Percentiles rank a stretch among this genome's conserved stretches.
Conservation (phyloP, 2,329 filamentous ascomycete genomes). For the Eutypa lata region DNA sequence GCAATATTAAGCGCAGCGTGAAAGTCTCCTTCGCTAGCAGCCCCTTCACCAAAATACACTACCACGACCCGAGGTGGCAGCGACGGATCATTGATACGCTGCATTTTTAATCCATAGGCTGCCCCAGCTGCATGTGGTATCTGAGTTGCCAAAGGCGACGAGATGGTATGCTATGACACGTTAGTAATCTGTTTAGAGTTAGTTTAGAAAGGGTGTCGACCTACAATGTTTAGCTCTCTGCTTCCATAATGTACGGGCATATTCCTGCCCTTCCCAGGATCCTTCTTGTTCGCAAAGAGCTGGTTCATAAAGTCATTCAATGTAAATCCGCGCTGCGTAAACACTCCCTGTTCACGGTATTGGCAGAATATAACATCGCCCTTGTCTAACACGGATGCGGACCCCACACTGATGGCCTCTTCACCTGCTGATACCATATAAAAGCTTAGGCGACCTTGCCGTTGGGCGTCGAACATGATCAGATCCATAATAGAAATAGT, state of each 20-base stretch:
- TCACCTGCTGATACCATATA: conserved; percentile 97
- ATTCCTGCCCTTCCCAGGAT: conserved; percentile 78
- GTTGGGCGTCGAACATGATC: conserved; percentile 96
- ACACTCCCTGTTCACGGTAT: conserved; percentile 90
- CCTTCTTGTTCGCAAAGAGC: conserved; percentile 82
- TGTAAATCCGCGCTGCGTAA: conserved; percentile 83
- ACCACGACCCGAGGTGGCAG: conserved; percentile 66
- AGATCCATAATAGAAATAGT: conserved; percentile 83
- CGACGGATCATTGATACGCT: conserved; percentile 69
- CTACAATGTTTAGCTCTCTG: conserved; percentile 75
- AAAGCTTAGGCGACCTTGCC: conserved; percentile 90
- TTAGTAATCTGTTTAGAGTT: conserved; percentile 10
- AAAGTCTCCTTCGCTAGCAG: conserved; percentile 88
- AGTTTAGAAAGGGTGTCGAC: conserved; percentile 25
- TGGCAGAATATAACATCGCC: conserved; percentile 91
- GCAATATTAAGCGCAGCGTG: conserved; percentile 89
- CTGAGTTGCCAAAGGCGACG: conserved; percentile 82
- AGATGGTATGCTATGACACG: conserved; percentile 70
- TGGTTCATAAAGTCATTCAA: conserved; percentile 93
- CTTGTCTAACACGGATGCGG: conserved; percentile 76
- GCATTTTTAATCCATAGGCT: conserved; percentile 83
- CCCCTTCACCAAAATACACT: conserved; percentile 89
- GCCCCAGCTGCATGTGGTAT: conserved; percentile 85
- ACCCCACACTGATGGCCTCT: conserved; percentile 90
- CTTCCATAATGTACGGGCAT: conserved; percentile 98